Evolutionary conservation across 2,329 filamentous ascomycete species (phyloP).

Genomic region (Diaporthe sp.): DNA sequence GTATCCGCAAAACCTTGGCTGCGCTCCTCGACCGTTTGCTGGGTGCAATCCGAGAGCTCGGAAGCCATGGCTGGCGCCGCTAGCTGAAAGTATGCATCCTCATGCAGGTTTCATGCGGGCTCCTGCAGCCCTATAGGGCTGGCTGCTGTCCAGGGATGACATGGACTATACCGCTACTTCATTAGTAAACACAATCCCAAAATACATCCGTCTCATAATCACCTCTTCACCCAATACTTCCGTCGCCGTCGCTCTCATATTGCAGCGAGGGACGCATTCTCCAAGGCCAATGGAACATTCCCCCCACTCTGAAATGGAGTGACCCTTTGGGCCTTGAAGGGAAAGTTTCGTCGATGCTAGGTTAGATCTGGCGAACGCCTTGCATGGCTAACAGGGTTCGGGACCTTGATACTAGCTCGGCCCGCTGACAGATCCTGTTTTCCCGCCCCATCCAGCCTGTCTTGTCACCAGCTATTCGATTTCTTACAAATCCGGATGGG

Average conservation of each 20-base stretch:
- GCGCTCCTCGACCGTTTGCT: conserved; percentile 17
- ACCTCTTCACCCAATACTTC: background rate
- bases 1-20: conserved; percentile 23
- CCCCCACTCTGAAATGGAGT: conserved; percentile 6
- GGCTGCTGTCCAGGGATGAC: conserved; percentile 2
- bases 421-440: conserved; percentile 22
- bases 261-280: background rate
- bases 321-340: background rate
- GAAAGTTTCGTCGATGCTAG: conserved; percentile 14
- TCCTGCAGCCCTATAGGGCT: conserved; percentile 41
- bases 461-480: background rate
- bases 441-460: background rate
- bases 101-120: conserved; percentile 31
- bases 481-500: background rate
- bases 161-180: conserved; percentile 38
- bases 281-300: background rate
- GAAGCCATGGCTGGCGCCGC: conserved; percentile 12
- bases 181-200: conserved; percentile 39
- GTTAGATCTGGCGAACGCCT: background rate
- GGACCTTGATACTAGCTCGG: background rate
- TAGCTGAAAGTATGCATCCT: conserved; percentile 27
- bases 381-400: background rate
- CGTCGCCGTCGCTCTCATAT: background rate
- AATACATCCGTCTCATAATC: conserved; percentile 38
- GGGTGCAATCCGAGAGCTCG: conserved; percentile 31